A percentile compares a stretch with the other conserved stretches of the same genome.
Evolutionary conservation across 2,329 filamentous ascomycete genomes (phyloP).

Genomic region (Canariomyces notabilis): DNA sequence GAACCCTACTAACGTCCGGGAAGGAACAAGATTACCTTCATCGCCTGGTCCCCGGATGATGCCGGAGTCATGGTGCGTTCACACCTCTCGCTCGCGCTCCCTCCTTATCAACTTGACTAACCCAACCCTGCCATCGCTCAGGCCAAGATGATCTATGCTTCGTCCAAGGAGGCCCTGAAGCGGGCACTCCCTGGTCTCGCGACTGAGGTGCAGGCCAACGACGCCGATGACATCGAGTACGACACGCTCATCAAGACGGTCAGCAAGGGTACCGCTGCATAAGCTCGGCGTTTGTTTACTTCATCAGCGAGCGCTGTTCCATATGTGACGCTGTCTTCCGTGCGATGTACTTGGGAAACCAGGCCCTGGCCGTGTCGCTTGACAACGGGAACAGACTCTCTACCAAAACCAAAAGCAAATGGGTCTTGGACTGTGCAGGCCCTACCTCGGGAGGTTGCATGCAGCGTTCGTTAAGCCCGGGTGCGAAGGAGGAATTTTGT

Average conservation of each 20-base stretch:
- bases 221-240: conserved; percentile 75
- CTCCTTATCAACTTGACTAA: conserved; percentile 2
- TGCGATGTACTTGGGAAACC: neutral
- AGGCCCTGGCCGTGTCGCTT: conserved; percentile 1
- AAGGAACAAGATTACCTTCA: conserved; percentile 74
- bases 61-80: conserved; percentile 66
- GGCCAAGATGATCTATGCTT: conserved; percentile 88
- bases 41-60: conserved; percentile 78
- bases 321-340: neutral
- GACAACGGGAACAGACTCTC: neutral
- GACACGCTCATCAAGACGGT: conserved; percentile 63
- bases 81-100: neutral
- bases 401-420: neutral
- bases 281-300: conserved; percentile 8
- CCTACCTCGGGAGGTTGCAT: neutral
- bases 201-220: conserved; percentile 77
- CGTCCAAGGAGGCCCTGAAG: conserved; percentile 83
- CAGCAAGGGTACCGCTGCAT: conserved; percentile 54
- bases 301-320: conserved; percentile 8
- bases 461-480: neutral
- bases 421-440: neutral
- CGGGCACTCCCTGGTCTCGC: conserved; percentile 70
- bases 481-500: neutral
- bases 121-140: conserved; percentile 31
- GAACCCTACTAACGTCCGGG: neutral